Evolutionary conservation across 108 stramenopile species (phyloP), one percentile per base, ranked within the genome.

Genomic region (Fragilaria crotonensis): DNA sequence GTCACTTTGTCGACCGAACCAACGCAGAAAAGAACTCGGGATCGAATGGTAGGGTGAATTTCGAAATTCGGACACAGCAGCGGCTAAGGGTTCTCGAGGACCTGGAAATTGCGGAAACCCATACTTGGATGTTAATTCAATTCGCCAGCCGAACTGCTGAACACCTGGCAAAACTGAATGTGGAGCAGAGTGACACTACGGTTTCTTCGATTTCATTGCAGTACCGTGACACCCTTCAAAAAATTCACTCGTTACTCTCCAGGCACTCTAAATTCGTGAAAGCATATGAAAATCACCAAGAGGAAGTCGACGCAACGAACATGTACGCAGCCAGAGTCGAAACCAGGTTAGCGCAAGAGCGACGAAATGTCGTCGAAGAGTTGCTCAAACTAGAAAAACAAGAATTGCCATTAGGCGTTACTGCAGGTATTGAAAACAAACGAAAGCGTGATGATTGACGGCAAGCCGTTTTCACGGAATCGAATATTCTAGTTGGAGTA

Each of bases 251-350:
- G 3, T 33, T 72, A 18, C 57, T 77, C 0, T 48, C 57, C 22
- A 50, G 63, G 3, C 51, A 52, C 33, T 52, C 33, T 26, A 54
- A 64, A 20, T 54, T 77, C 33, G 56, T 77, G 23, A 33, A 59
- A 30, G 52, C 76, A 17, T 77, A 72, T 31, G 59, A 77, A 48
- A 77, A 77, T 54, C 76, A 77, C 57, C 28, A 5, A 26, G 45
- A n/a, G 2, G 59, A 60, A n/a, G 2, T 5, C 7, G 29, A 14
- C 20, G 3, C 33, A 31, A 68, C 66, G 33, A 77, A 71, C 48
- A 77, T 77, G 76, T 77, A 77, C 29, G 71, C 71, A n/a, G 71
- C 76, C n/a, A 45, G 76, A 32, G 71, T 77, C 11, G 76, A 77
- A 50, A 72, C 67, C 66, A 56, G 76, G 29, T 48, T 77, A 25